A percentile compares a stretch with the other conserved stretches of the same genome.
These are phyloP conservation scores for Pseudogymnoascus sp. DNA, from an alignment of 2,329 filamentous ascomycete genomes.

Conservation along the genomic window DNA sequence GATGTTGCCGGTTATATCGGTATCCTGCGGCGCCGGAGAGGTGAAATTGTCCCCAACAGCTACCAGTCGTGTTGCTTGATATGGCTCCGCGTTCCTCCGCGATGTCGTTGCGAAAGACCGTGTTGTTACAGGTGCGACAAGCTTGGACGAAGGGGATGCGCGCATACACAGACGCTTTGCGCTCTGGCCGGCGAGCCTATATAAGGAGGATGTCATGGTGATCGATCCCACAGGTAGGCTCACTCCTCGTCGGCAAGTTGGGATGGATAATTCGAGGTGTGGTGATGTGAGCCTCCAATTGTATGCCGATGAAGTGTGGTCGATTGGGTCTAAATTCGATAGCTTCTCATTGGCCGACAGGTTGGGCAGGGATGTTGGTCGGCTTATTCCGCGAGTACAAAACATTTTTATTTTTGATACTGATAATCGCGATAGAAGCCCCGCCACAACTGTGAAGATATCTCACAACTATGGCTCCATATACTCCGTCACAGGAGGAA, in stretches of 20 bases:
- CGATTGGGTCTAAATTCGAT: constrained; percentile 8
- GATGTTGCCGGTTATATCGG: constrained; percentile 14
- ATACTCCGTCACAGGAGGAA: constrained; percentile 47
- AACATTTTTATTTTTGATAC: constrained; percentile 10
- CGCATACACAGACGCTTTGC: constrained; percentile 60
- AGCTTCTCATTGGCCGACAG: constrained; percentile 6
- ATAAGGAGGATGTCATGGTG: constrained; percentile 65
- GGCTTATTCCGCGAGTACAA: constrained; percentile 5
- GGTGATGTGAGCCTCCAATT: constrained; percentile 8
- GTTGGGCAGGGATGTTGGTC: background rate
- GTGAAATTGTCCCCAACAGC: constrained; percentile 58
- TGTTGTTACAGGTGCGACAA: constrained; percentile 32
- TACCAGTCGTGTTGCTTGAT: constrained; percentile 43
- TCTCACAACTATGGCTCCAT: constrained; percentile 35
- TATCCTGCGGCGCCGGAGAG: constrained; percentile 32
- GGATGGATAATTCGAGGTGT: constrained; percentile 5
- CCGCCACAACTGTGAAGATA: constrained; percentile 2
- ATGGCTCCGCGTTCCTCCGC: constrained; percentile 55
- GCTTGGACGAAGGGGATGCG: constrained; percentile 28
- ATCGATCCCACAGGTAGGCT: constrained; percentile 13
- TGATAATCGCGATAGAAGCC: constrained; percentile 9
- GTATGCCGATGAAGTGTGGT: constrained; percentile 9
- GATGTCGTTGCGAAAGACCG: constrained; percentile 62
- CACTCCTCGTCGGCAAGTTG: constrained; percentile 14
- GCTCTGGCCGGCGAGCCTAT: constrained; percentile 64